These are phyloP conservation scores for Streptanthus diversifolius DNA, from an alignment of 345 rosid species.

Conservation along the genomic window DNA sequence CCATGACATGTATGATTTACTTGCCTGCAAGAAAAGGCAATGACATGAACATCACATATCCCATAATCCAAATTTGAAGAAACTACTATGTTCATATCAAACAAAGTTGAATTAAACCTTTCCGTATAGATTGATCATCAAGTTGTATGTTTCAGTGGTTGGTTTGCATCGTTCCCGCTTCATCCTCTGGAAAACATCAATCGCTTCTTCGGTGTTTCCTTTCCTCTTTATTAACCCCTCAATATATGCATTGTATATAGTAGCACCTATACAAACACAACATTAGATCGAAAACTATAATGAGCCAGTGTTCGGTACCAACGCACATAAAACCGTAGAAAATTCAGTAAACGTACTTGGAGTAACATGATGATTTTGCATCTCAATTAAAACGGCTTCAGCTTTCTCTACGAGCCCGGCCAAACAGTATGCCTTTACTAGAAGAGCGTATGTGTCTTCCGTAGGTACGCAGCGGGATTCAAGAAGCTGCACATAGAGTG, in stretches of 20 bases:
- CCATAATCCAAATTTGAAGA: neutral
- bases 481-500: conserved; percentile 61
- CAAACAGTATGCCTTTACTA: conserved; percentile 69
- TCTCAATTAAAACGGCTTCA: conserved; percentile 71
- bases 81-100: neutral
- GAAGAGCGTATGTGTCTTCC: conserved; percentile 88
- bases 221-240: conserved; percentile 74
- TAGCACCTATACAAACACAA: conserved; percentile 47
- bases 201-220: conserved; percentile 57
- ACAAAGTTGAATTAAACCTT: conserved; percentile 44
- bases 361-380: conserved; percentile 65
- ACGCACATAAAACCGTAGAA: neutral
- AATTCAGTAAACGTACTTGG: conserved; percentile 53
- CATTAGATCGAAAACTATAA: neutral
- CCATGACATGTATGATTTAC: conserved; percentile 75
- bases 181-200: conserved; percentile 70
- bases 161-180: conserved; percentile 63
- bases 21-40: conserved; percentile 47
- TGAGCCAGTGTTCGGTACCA: neutral
- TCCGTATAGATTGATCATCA: conserved; percentile 86
- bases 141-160: conserved; percentile 72
- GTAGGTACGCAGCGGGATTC: conserved; percentile 80
- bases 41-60: conserved; percentile 4
- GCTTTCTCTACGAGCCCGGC: conserved; percentile 59
- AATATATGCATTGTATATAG: conserved; percentile 75